These are phyloP conservation scores for Simplicillium aogashimaense DNA, from an alignment of 2,329 filamentous ascomycete genomes.

Conservation along the genomic window DNA sequence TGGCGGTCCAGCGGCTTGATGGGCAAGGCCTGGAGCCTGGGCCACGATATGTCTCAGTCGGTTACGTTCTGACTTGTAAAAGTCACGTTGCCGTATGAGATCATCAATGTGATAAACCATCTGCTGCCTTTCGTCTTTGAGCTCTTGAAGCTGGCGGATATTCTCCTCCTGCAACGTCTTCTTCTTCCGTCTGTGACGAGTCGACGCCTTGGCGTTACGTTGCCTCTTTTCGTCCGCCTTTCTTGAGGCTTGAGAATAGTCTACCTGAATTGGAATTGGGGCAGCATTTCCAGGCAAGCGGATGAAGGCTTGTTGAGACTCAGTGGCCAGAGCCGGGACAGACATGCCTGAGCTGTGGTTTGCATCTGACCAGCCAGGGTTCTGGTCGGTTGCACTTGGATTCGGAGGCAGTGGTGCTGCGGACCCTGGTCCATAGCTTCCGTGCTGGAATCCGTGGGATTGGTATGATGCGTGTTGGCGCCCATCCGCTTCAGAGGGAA, in stretches of 20 bases:
- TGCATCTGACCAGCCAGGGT: slow-evolving; percentile 20
- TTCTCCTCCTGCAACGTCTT: slow-evolving; percentile 76
- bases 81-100: slow-evolving; percentile 55
- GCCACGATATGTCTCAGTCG: slow-evolving; percentile 58
- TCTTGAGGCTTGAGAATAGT: slow-evolving; percentile 72
- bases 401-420: slow-evolving; percentile 11
- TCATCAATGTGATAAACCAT: slow-evolving; percentile 43
- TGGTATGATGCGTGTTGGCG: neutral
- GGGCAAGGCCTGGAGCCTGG: slow-evolving; percentile 45
- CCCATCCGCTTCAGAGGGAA: neutral
- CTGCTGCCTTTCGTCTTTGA: slow-evolving; percentile 61
- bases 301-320: slow-evolving; percentile 28
- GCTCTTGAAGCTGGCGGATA: slow-evolving; percentile 54
- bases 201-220: slow-evolving; percentile 77
- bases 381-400: slow-evolving; percentile 12
- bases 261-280: slow-evolving; percentile 54
- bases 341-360: slow-evolving; percentile 19
- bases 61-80: slow-evolving; percentile 64
- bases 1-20: slow-evolving; percentile 40
- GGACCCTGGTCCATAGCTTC: slow-evolving; percentile 12
- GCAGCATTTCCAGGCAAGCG: slow-evolving; percentile 25
- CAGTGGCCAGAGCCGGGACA: slow-evolving; percentile 15
- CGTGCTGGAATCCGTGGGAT: slow-evolving; percentile 1
- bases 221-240: slow-evolving; percentile 78
- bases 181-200: slow-evolving; percentile 68